phyloP scores from a whole-genome alignment of 768 basidiomycete species.

The Naganishia randhawae region DNA sequence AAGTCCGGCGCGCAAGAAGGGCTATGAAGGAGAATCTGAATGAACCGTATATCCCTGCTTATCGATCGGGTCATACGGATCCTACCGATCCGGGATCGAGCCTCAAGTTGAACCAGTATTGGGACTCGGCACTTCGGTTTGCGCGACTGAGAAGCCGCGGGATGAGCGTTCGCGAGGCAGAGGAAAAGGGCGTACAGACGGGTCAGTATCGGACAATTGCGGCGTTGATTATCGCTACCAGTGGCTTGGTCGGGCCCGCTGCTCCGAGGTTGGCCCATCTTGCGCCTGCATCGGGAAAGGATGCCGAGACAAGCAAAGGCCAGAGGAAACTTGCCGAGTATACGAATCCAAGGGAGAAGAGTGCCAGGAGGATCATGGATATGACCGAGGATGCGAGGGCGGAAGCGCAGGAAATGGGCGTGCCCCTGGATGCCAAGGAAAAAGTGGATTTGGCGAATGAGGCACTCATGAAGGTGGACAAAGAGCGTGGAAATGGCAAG shows the following conservation, averaged over 20 bases:
- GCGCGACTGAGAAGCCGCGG: neutral
- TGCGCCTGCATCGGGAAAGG: constrained; percentile 33
- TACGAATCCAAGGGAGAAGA: constrained; percentile 34
- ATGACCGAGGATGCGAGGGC: constrained; percentile 25
- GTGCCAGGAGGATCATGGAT: constrained; percentile 22
- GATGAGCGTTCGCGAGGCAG: constrained; percentile 2
- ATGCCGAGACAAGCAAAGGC: constrained; percentile 38
- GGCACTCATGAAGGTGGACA: constrained; percentile 31
- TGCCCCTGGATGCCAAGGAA: constrained; percentile 19
- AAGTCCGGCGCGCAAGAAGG: constrained; percentile 25
- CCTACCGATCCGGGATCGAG: constrained; percentile 31
- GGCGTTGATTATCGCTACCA: constrained; percentile 38
- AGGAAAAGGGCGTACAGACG: constrained; percentile 1
- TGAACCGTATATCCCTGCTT: constrained; percentile 41
- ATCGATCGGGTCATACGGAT: constrained; percentile 27
- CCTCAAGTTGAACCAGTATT: constrained; percentile 30
- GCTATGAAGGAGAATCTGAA: constrained; percentile 37
- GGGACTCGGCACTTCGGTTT: constrained; percentile 17
- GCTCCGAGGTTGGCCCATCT: constrained; percentile 36
- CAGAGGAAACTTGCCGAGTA: constrained; percentile 30
- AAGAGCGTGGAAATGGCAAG: constrained; percentile 27
- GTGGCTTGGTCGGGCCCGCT: constrained; percentile 32
- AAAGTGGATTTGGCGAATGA: constrained; percentile 15
- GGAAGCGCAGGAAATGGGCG: constrained; percentile 30
- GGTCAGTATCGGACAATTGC: constrained; percentile 32